phyloP scores from a whole-genome alignment of 352 stramenopile genomes.

The Stramenopiles sp. region DNA sequence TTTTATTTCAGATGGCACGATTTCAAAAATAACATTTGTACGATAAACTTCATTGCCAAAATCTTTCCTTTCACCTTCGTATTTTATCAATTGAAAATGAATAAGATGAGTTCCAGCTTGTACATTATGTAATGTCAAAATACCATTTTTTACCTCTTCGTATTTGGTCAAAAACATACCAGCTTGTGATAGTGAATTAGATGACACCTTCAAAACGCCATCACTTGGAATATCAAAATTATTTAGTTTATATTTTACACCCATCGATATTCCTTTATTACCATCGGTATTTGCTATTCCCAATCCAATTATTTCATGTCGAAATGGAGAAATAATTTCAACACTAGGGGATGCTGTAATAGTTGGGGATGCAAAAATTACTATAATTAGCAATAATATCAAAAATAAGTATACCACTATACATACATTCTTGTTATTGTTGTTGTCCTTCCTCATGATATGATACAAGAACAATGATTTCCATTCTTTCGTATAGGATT shows the following conservation, averaged over 20 bases:
- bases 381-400: no score
- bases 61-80: background rate
- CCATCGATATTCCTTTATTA: background rate
- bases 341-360: background rate
- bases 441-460: no score
- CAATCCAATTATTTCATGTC: background rate
- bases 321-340: background rate
- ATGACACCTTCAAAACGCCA: background rate
- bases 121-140: background rate
- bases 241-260: background rate
- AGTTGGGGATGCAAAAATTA: no score
- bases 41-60: background rate
- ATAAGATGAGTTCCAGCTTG: conserved; percentile 1
- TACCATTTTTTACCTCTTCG: background rate
- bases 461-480: no score
- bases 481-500: no score
- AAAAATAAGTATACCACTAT: no score
- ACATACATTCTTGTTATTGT: no score
- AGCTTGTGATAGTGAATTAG: background rate
- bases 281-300: background rate
- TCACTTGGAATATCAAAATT: background rate
- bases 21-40: background rate
- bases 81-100: background rate
- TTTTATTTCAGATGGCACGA: background rate
- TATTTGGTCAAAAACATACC: background rate